Evolutionary conservation across 805 yeast genomes (phyloP).

Genomic region (Ogataea saltuana): DNA sequence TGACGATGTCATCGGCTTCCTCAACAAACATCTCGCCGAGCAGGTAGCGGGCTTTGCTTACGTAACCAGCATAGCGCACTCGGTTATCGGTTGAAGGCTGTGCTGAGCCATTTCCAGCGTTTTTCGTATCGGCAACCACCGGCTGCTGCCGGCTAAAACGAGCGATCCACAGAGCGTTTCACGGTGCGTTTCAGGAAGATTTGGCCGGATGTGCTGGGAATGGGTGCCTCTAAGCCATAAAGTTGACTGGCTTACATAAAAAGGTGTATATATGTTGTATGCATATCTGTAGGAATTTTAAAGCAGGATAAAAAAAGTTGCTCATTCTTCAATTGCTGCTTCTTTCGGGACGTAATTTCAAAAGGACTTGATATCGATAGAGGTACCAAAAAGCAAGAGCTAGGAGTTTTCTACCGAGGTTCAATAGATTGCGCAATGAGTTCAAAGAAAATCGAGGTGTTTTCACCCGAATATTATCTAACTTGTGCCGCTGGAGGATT

Average conservation of each 20-base stretch:
- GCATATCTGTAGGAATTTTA: too few relatives aligned
- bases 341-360: too few relatives aligned
- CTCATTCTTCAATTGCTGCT: too few relatives aligned
- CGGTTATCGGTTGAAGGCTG: too few relatives aligned
- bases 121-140: constrained; percentile 3
- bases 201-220: constrained; percentile 1
- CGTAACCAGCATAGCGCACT: too few relatives aligned
- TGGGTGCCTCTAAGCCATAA: too few relatives aligned
- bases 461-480: constrained; percentile 61
- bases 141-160: constrained; percentile 3
- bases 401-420: background rate
- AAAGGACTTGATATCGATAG: background rate
- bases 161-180: too few relatives aligned
- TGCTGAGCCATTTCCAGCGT: too few relatives aligned
- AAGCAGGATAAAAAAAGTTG: too few relatives aligned
- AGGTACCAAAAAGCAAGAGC: too few relatives aligned
- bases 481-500: constrained; percentile 80
- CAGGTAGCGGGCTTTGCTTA: background rate
- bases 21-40: background rate
- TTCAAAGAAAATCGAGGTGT: constrained; percentile 46
- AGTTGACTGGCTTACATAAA: background rate
- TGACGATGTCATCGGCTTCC: constrained; percentile 6
- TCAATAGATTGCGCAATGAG: constrained; percentile 4
- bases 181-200: background rate
- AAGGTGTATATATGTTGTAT: background rate